A percentile compares a stretch with the other conserved stretches of the same genome.
These are phyloP conservation scores for Breynia disticha DNA, from an alignment of 441 rosid genomes.

Conservation along the genomic window DNA sequence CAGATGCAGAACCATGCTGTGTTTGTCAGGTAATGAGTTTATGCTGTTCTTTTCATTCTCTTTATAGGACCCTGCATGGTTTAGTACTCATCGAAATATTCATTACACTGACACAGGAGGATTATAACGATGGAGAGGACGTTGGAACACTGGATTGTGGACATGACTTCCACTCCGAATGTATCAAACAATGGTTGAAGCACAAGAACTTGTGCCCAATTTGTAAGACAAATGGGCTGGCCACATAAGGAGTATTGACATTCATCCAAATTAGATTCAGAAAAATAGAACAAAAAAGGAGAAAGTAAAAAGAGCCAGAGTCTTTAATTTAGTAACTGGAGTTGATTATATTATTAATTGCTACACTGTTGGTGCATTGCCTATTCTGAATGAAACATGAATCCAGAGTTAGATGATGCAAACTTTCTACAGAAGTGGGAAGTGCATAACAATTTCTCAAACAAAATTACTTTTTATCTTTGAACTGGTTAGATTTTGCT, in stretches of 20 bases:
- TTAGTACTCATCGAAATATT: not conserved
- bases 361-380: not conserved
- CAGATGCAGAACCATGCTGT: conserved; percentile 77
- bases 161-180: conserved; percentile 59
- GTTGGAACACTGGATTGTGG: conserved; percentile 69
- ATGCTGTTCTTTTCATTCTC: not conserved
- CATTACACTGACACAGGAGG: conserved; percentile 43
- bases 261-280: not conserved
- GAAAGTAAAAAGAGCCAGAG: too few relatives aligned
- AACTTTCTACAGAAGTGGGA: not conserved
- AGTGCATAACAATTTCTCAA: not conserved
- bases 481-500: not conserved
- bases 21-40: conserved; percentile 60
- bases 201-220: conserved; percentile 63
- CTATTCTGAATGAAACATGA: not conserved
- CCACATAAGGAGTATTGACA: not conserved
- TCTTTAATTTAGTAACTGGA: too few relatives aligned
- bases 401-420: not conserved
- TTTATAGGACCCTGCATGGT: not conserved
- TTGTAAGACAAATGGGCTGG: conserved; percentile 29
- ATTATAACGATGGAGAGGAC: conserved; percentile 56
- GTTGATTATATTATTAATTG: too few relatives aligned
- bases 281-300: too few relatives aligned
- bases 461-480: not conserved
- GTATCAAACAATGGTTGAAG: conserved; percentile 68